Evolutionary conservation across 441 rosid genomes (phyloP), one percentile per base, ranked within the genome.

Genomic region (Geranium incanum): DNA sequence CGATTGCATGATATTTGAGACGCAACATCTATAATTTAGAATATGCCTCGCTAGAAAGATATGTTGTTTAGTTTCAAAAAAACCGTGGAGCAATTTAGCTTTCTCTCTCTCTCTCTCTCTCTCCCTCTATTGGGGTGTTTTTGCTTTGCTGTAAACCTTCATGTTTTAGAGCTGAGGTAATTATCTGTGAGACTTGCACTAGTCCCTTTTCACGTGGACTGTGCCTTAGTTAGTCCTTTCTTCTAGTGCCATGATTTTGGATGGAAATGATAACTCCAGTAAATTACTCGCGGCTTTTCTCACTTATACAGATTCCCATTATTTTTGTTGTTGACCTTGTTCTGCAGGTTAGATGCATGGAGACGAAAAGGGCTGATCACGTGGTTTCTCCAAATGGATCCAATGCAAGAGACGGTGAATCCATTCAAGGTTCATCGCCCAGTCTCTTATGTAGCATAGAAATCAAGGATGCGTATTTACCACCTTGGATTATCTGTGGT

Each of bases 401-500:
- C 7, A 2, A 57, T 70, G 12, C 37, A 23, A 71, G 70, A n/a
- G 82, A 75, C 67, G 73, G 74, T n/a, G 80, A 78, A 74, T 60
- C 71, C 21, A 6, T 36, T 4, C 78, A 70, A 70, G 45, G 12
- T 63, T 77, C 81, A 69, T 72, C 80, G 45, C 37, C 73, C 52
- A 74, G 74, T 73, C 80, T 77, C 76, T 68, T 82, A 79, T 84
- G 77, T 75, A 84, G 86, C 70, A 75, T 93, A 66, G 97, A 95
- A 85, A 78, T 91, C 66, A 85, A 80, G 74, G 93, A 82, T 73
- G 77, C 84, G 43, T 87, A 74, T 80, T 75, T 95, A 77, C 97
- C 98, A 0, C 89, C 97, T 2, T 95, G 99, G 99, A 90, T 89
- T 64, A 70, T 93, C 68, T 83, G 87, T 81, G 86, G 85, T 60